A percentile compares a stretch with the other conserved stretches of the same genome.
Evolutionary conservation across 2,329 filamentous ascomycete genomes (phyloP).

Genomic region (Colletotrichum higginsianum): DNA sequence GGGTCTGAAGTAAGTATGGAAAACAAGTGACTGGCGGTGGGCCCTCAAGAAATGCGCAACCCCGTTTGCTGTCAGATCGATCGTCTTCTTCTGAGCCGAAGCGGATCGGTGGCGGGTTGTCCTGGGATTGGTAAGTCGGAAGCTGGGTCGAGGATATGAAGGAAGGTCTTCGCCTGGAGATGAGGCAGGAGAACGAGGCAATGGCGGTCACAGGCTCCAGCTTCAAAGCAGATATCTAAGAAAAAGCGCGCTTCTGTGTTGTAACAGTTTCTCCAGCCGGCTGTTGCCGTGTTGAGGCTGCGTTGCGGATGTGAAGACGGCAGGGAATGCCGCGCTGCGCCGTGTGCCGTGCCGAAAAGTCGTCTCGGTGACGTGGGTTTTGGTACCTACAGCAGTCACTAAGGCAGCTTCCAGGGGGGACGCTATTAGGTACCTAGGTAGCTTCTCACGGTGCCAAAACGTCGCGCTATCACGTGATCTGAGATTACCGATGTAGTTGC

Average conservation of each 20-base stretch:
- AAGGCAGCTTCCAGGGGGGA: slow-evolving; percentile 4
- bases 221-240: slow-evolving; percentile 5
- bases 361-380: slow-evolving; percentile 20
- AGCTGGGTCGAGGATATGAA: neutral
- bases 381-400: neutral
- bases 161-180: neutral
- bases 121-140: neutral
- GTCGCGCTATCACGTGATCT: slow-evolving; percentile 39
- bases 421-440: slow-evolving; percentile 1
- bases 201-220: slow-evolving; percentile 1
- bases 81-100: neutral
- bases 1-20: neutral
- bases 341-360: slow-evolving; percentile 22
- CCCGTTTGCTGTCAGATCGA: too few relatives aligned
- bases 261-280: neutral
- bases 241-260: neutral
- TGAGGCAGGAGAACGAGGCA: neutral
- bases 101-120: neutral
- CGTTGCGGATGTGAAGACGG: neutral
- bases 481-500: neutral
- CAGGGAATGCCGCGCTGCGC: slow-evolving; percentile 8
- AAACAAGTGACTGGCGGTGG: neutral
- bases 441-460: slow-evolving; percentile 21
- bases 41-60: neutral
- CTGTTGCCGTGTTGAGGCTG: neutral